Evolutionary conservation across 2,329 filamentous ascomycete genomes (phyloP), one percentile per base, ranked within the genome.

Genomic region (Tolypocladium ovalisporum): DNA sequence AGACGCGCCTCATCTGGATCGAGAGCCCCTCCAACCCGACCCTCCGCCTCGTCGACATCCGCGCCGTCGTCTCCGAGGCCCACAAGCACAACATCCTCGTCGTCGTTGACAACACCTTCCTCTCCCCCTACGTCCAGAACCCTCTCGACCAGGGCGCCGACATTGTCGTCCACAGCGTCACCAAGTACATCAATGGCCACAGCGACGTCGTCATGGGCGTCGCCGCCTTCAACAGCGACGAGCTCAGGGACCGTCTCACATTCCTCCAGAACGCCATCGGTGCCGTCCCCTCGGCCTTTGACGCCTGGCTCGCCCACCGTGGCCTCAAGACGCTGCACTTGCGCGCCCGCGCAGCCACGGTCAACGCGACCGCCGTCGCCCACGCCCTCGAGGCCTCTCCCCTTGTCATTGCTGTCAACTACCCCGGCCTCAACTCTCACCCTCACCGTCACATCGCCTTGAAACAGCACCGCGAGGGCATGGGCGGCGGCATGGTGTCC

Each of bases 151-250:
- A 93, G 70, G 94, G 94, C 65, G 94, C 94, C 64, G 94, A 99
- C 73, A 92, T 97, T 62, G 93, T 97, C 64, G 88, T 97, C 49
- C 93, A 97, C 80, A 92, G 87, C 57, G 94, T 99, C 57, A 99
- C 94, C 51, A 99, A 99, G 77, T 99, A 97, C 77, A 97, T 99
- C 78, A 97, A 97, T 73, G 94, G 94, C 54, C 94, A 99, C 78
- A 83, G 85, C 70, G 94, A 99, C 72, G 94, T 99, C 10, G 86
- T 97, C 66, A 99, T 99, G 94, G 94, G 94, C 63, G 88, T 94
- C 35, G 93, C 91, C 52, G 94, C 94, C 54, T 95, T 96, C 82
- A 97, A 97, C 81, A 89, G 87, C 35, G 85, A 90, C 57, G 81
- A 84, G 22, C 80, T 99, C 64, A 85, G 86, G 69, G 78, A 86